A percentile compares a stretch with the other conserved stretches of the same genome.
Conservation (phyloP, 1,139 yeast genomes). For the Candida sp. region DNA sequence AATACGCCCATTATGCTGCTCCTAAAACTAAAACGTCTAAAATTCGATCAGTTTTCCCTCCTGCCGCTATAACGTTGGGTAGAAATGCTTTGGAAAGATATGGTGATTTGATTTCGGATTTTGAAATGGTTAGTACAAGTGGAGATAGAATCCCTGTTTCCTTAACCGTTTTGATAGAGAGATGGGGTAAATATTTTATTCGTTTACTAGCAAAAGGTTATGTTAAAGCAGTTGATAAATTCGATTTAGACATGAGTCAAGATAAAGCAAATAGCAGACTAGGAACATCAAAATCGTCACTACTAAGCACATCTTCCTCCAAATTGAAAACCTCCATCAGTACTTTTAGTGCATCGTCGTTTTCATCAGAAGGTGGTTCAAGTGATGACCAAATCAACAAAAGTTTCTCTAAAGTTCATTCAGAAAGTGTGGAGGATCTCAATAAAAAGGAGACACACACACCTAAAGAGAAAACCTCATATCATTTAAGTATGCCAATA, state of each 20-base stretch:
- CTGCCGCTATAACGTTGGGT: constrained; percentile 74
- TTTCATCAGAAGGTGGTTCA: constrained; percentile 8
- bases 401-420: background rate
- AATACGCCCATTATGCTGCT: constrained; percentile 73
- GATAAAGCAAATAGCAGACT: constrained; percentile 7
- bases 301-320: constrained; percentile 4
- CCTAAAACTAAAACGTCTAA: constrained; percentile 66
- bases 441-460: constrained; percentile 1
- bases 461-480: constrained; percentile 6
- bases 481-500: constrained; percentile 1
- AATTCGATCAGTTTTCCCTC: constrained; percentile 66
- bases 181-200: constrained; percentile 76
- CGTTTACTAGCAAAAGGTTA: constrained; percentile 59
- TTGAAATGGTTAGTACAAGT: constrained; percentile 64
- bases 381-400: constrained; percentile 2
- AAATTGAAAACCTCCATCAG: constrained; percentile 12
- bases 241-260: constrained; percentile 20
- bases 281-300: constrained; percentile 8
- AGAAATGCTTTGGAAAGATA: constrained; percentile 69
- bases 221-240: constrained; percentile 51
- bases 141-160: constrained; percentile 68
- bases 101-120: constrained; percentile 63
- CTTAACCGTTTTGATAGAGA: constrained; percentile 52
- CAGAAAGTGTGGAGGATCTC: background rate
- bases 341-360: constrained; percentile 11